Evolutionary conservation across 306 rosid genomes (phyloP).

Genomic region (Prunus campanulata): DNA sequence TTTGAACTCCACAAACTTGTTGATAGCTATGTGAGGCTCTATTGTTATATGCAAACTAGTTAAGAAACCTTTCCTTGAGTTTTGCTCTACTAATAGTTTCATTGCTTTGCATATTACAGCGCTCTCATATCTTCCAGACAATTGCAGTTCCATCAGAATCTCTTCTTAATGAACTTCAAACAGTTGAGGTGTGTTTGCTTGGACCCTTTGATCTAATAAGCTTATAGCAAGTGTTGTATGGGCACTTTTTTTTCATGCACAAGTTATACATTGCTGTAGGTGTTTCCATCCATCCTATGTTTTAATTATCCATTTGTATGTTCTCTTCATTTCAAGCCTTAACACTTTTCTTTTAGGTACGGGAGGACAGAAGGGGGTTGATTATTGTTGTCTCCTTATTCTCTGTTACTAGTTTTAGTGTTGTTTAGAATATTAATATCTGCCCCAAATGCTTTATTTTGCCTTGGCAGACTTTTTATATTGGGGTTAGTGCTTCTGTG

Average conservation of each 20-base stretch:
- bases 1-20: conserved; percentile 75
- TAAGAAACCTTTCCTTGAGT: neutral
- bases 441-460: conserved; percentile 1
- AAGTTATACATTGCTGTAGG: neutral
- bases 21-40: conserved; percentile 69
- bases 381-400: neutral
- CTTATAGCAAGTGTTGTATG: conserved; percentile 9
- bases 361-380: neutral
- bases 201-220: conserved; percentile 4
- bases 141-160: conserved; percentile 91
- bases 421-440: neutral
- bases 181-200: conserved; percentile 73
- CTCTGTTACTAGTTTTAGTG: neutral
- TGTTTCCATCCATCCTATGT: neutral
- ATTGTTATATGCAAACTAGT: neutral
- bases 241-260: neutral
- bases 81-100: conserved; percentile 15
- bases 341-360: neutral
- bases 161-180: conserved; percentile 92
- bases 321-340: neutral
- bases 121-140: conserved; percentile 84
- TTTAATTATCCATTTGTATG: neutral
- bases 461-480: neutral
- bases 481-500: neutral
- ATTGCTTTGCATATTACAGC: conserved; percentile 52